Conservation (phyloP, 1,284 basidiomycete genomes). For the Microstroma glucosiphilum region DNA sequence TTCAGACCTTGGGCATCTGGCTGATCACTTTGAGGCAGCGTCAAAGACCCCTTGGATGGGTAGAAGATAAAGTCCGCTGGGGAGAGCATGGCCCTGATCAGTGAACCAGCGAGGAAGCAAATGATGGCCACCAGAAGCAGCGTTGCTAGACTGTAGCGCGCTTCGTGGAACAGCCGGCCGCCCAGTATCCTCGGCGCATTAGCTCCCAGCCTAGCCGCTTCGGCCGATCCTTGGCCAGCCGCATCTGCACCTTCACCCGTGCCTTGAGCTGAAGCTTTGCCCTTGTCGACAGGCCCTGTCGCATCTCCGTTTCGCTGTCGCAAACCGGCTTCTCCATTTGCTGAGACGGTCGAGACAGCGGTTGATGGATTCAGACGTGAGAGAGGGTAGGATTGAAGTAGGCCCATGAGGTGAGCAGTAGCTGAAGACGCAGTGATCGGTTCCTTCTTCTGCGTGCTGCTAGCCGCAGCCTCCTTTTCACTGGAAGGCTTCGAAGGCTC, state of each 20-base stretch:
- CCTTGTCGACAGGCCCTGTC: neutral
- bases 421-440: constrained; percentile 18
- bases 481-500: no score
- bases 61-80: constrained; percentile 76
- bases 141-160: constrained; percentile 29
- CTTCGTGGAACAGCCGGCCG: constrained; percentile 5
- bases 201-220: neutral
- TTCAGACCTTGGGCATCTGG: neutral
- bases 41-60: constrained; percentile 10
- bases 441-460: constrained; percentile 2
- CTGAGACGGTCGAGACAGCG: constrained; percentile 31
- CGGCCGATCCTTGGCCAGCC: neutral
- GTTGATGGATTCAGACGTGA: constrained; percentile 34
- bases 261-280: neutral
- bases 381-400: constrained; percentile 35
- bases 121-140: constrained; percentile 70
- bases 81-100: constrained; percentile 75
- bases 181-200: neutral
- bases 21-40: neutral
- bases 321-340: constrained; percentile 16
- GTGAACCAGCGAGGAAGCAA: constrained; percentile 81
- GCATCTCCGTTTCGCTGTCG: neutral
- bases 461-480: no score
- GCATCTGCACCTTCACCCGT: neutral
- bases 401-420: constrained; percentile 33